A percentile compares a stretch with the other conserved stretches of the same genome.
Conservation (phyloP, 495 filamentous ascomycete species). For the Trichoderma reesei region DNA sequence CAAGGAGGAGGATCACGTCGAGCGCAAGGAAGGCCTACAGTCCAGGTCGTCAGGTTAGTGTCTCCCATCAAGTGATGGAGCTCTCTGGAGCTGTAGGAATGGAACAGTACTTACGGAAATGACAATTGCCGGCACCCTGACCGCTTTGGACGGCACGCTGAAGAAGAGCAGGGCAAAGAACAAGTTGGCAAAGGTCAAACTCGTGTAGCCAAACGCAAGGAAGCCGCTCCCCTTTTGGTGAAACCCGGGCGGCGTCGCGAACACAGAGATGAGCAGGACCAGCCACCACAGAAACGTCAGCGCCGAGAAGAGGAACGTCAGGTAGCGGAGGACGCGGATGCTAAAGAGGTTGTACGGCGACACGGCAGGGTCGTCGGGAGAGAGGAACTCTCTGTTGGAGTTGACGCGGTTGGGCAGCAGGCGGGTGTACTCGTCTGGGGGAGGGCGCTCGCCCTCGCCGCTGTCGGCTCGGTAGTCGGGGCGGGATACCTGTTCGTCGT, state of each 20-base stretch:
- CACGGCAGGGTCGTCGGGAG: constrained; percentile 93
- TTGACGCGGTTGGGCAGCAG: constrained; percentile 52
- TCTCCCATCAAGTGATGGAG: background rate
- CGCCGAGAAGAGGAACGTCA: constrained; percentile 60
- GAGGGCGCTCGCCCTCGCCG: constrained; percentile 19
- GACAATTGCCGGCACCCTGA: constrained; percentile 57
- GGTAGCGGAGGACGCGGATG: constrained; percentile 64
- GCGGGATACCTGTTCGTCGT: constrained; percentile 23
- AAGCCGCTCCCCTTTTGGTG: constrained; percentile 83
- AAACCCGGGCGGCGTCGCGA: constrained; percentile 78
- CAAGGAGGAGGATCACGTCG: constrained; percentile 67
- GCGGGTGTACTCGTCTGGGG: constrained; percentile 61
- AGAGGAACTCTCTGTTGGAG: constrained; percentile 53
- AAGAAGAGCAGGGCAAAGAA: constrained; percentile 79
- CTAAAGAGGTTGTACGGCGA: constrained; percentile 93
- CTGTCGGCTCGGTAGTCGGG: constrained; percentile 11
- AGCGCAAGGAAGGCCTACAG: constrained; percentile 53
- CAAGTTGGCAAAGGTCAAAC: constrained; percentile 62
- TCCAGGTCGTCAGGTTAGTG: background rate
- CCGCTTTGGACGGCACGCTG: constrained; percentile 63
- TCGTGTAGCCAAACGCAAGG: constrained; percentile 73
- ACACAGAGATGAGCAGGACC: constrained; percentile 71
- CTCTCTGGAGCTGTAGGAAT: background rate
- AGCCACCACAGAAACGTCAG: constrained; percentile 87
- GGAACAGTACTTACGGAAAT: constrained; percentile 32